Evolutionary conservation across 148 eudicot species (phyloP), one percentile per base, ranked within the genome.

Genomic region (Diospyros kaki): DNA sequence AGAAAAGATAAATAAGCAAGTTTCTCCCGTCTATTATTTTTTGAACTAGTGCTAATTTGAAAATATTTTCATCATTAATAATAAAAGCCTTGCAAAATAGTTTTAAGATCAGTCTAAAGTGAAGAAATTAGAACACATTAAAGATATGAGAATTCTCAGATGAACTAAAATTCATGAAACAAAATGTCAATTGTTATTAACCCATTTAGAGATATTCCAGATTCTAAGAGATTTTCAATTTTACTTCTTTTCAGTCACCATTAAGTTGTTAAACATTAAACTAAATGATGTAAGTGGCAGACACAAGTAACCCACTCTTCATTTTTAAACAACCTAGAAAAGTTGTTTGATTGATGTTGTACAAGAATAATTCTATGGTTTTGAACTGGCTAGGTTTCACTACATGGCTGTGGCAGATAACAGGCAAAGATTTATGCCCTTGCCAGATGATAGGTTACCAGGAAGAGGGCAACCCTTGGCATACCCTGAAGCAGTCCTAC

Each of bases 391-490:
- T 66, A 91, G 97, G 93, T 90, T 91, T 80, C 92, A 83, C 43
- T 88, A 88, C 81, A 93, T 93, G 98, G 98, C 94, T 7, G 69
- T 89, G 59, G 87, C 92, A 44, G 98, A 93, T 73, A 81, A 88
- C 75, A 85, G 98, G 79, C 86, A 79, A 73, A 81, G 98, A 76
- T 80, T 74, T 65, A 88, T 93, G 94, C 98, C 98, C 44, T 78
- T 88, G 74, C 94, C 98, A 43, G 97, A 91, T 61, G 98, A 93
- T 66, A 83, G 98, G 64, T 69, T 86, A 78, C 89, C 92, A n/a
- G 87, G 80, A 75, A 84, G 92, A 79, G 86, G 94, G 68, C 84
- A 93, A 78, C 81, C 82, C 38, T 87, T 93, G 9, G 94, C 92
- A 39, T 93, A 86, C 68, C 89, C 92, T 66, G 98, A 93, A 84